Evolutionary conservation across 108 stramenopile genomes (phyloP).

Genomic region (Bacterosira constricta): DNA sequence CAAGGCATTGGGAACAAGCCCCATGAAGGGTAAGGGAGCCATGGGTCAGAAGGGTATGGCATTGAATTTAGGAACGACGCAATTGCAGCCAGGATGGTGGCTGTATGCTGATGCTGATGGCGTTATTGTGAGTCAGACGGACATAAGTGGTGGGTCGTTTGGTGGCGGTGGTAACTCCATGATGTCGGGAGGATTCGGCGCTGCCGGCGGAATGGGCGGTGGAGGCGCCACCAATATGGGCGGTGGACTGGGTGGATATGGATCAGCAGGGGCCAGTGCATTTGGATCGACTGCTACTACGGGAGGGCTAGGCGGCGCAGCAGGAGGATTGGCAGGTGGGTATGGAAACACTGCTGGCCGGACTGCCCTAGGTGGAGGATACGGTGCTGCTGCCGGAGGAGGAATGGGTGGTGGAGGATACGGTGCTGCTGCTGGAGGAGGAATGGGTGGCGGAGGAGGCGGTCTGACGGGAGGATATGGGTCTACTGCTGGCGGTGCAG

Average conservation of each 20-base stretch:
- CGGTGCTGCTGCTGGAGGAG: neutral
- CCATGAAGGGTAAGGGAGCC: slow-evolving; percentile 35
- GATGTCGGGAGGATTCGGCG: slow-evolving; percentile 13
- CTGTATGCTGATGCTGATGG: slow-evolving; percentile 45
- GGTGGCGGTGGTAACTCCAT: slow-evolving; percentile 23
- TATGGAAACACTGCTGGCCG: neutral
- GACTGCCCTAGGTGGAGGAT: neutral
- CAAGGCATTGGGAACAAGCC: slow-evolving; percentile 71
- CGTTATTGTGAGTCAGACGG: slow-evolving; percentile 31
- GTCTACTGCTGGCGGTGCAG: too few relatives aligned
- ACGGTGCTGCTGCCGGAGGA: neutral
- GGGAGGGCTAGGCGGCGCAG: neutral
- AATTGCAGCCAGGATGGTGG: slow-evolving; percentile 36
- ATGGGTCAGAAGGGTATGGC: slow-evolving; percentile 28
- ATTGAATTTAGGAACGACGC: slow-evolving; percentile 16
- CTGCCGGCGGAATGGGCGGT: neutral
- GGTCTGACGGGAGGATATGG: slow-evolving; percentile 32
- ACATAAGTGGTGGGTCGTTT: slow-evolving; percentile 41
- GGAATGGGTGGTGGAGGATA: neutral
- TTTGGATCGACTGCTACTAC: neutral
- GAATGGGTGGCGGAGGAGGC: neutral
- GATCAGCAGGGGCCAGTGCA: neutral
- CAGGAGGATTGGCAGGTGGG: slow-evolving; percentile 12
- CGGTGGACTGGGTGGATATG: neutral
- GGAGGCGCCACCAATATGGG: neutral